These are phyloP conservation scores for Cornus suecica DNA, from an alignment of 148 eudicot species.

Conservation along the genomic window DNA sequence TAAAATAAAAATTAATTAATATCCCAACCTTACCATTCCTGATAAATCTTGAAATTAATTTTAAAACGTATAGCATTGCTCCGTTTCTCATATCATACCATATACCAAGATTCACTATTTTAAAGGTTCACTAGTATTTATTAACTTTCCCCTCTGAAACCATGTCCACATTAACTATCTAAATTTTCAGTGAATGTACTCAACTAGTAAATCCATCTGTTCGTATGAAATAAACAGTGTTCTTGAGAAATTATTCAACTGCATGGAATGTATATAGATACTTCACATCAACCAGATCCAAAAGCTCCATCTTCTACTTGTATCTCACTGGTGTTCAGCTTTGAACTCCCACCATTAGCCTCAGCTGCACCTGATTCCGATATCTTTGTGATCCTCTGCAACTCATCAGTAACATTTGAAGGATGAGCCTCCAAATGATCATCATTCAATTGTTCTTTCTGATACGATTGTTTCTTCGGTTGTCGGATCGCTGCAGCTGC, in stretches of 20 bases:
- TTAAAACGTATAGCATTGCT: too few relatives aligned
- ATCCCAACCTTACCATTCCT: too few relatives aligned
- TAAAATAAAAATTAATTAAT: too few relatives aligned
- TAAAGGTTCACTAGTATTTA: background rate
- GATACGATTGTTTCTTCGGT: constrained; percentile 22
- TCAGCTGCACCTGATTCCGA: constrained; percentile 53
- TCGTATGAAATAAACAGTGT: background rate
- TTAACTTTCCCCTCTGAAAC: background rate
- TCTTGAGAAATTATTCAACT: background rate
- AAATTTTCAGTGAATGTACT: background rate
- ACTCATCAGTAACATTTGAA: constrained; percentile 47
- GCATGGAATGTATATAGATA: background rate
- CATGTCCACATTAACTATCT: background rate
- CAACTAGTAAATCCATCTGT: background rate
- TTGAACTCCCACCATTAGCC: constrained; percentile 39
- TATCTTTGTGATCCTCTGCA: constrained; percentile 65
- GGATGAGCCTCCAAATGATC: constrained; percentile 40
- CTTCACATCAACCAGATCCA: background rate
- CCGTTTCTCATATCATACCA: too few relatives aligned
- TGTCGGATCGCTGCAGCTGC: constrained; percentile 28
- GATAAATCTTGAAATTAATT: too few relatives aligned
- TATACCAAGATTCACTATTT: background rate
- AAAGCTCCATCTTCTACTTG: constrained; percentile 29
- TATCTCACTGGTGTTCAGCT: constrained; percentile 43
- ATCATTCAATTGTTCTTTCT: constrained; percentile 38